Base-by-base conservation (phyloP, 2,329 filamentous ascomycete species). In the Cyphellophora europaea region DNA sequence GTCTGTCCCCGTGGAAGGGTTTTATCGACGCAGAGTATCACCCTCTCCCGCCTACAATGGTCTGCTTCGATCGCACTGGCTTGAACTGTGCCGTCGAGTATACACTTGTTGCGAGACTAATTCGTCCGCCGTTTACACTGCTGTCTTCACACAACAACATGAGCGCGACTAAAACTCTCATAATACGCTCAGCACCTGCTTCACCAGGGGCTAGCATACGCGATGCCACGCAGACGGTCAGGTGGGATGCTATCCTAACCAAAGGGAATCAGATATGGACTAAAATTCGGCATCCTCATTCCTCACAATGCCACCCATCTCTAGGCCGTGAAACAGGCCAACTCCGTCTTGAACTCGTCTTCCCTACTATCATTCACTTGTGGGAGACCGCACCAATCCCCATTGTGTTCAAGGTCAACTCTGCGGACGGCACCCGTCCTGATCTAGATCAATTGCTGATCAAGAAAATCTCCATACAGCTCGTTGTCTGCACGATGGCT, bases 391-490 rank as follows among this genome's bases (percentile, higher is more conserved):
- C 21, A 25, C 21, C 21, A 25, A 25, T 25, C 21, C 21, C 21
- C 21, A 25, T 25, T 25, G 21, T 25, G 21, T 25, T 25, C 21
- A 25, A 25, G 21, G 21, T 25, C 21, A 25, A 25, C 21, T 25
- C 21, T 25, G 21, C 21, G 21, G 21, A 25, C 21, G 21, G 21
- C 21, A 25, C 21, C 21, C 21, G n/a, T 25, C 21, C n/a, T 25
- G 21, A 25, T 25, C 21, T 25, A 25, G 21, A 25, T 25, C 21
- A 25, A 25, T 25, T 25, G n/a, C 21, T 25, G 21, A 25, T 25
- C 21, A 25, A 25, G n/a, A 25, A 25, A 25, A 25, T 25, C 21
- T 25, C 21, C 8, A 25, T 25, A 8, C 21, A 25, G 8, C 21
- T 25, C 21, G 21, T 25, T 25, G 21, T 25, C 21, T 25, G 21